phyloP scores from a whole-genome alignment of 2,329 filamentous ascomycete genomes.

The Talaromyces verruculosus region DNA sequence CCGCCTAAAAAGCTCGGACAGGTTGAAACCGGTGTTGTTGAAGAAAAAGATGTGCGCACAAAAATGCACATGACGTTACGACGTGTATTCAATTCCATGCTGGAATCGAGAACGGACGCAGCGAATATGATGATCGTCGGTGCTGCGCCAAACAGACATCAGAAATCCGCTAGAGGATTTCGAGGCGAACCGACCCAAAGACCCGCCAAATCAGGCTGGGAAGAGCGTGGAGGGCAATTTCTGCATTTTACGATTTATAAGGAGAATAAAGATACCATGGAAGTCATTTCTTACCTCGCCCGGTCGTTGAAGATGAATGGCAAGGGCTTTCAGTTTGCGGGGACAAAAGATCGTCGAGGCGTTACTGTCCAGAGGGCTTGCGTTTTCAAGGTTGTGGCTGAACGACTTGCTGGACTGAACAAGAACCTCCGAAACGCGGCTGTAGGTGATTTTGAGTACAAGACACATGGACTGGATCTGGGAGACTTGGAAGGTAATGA shows the following conservation, averaged over 20 bases:
- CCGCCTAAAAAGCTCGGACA: slow-evolving; percentile 58
- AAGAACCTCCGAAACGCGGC: slow-evolving; percentile 59
- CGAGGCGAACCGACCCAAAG: slow-evolving; percentile 31
- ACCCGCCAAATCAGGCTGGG: slow-evolving; percentile 57
- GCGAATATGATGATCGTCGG: slow-evolving; percentile 66
- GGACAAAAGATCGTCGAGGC: slow-evolving; percentile 86
- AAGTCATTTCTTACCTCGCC: slow-evolving; percentile 74
- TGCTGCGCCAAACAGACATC: slow-evolving; percentile 40
- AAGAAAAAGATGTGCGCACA: slow-evolving; percentile 62
- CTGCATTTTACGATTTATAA: slow-evolving; percentile 92
- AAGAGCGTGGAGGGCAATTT: slow-evolving; percentile 72
- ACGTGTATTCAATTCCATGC: slow-evolving; percentile 72
- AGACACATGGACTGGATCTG: slow-evolving; percentile 69
- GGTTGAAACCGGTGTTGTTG: slow-evolving; percentile 55
- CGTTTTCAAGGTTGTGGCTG: slow-evolving; percentile 58
- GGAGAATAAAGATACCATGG: slow-evolving; percentile 96
- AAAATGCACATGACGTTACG: slow-evolving; percentile 67
- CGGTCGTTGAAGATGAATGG: slow-evolving; percentile 67
- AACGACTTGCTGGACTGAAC: slow-evolving; percentile 66
- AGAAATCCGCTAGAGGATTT: slow-evolving; percentile 35
- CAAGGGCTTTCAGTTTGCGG: slow-evolving; percentile 76
- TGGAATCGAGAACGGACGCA: slow-evolving; percentile 75
- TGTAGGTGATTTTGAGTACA: slow-evolving; percentile 80
- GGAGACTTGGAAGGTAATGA: slow-evolving; percentile 87
- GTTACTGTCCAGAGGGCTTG: slow-evolving; percentile 83